Percentiles rank a stretch among this genome's conserved stretches.
phyloP scores from a whole-genome alignment of 202 grass and related monocot species.

The Dendrocalamus latiflorus region DNA sequence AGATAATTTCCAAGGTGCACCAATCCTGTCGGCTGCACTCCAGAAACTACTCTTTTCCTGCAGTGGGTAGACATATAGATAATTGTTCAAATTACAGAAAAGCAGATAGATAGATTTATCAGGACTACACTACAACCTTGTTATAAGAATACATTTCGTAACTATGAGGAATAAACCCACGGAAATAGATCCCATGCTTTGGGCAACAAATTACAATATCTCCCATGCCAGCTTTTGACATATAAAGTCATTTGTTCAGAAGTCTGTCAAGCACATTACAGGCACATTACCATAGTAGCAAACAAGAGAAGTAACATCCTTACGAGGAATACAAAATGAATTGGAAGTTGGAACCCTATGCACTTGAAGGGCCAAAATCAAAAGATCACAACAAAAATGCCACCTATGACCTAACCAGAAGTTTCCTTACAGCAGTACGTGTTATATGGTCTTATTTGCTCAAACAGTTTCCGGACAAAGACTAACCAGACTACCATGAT shows the following conservation, averaged over 20 bases:
- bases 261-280: background rate
- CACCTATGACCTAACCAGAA: no score
- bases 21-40: constrained; percentile 90
- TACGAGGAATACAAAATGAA: background rate
- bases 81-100: constrained; percentile 7
- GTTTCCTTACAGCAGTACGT: no score
- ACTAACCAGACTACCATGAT: no score
- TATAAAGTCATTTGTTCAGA: background rate
- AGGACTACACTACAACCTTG: background rate
- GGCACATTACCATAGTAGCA: background rate
- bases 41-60: constrained; percentile 99
- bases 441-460: no score
- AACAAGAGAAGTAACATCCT: background rate
- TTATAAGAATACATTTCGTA: background rate
- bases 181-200: background rate
- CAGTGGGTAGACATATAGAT: background rate
- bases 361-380: background rate
- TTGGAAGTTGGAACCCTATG: background rate
- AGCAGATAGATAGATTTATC: background rate
- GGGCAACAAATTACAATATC: background rate
- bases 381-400: no score
- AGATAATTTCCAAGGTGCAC: constrained; percentile 98
- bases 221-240: background rate
- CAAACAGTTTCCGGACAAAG: no score
- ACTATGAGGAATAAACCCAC: background rate